phyloP scores from a whole-genome alignment of 257 asterid species.

The Ophiorrhiza pumila region DNA sequence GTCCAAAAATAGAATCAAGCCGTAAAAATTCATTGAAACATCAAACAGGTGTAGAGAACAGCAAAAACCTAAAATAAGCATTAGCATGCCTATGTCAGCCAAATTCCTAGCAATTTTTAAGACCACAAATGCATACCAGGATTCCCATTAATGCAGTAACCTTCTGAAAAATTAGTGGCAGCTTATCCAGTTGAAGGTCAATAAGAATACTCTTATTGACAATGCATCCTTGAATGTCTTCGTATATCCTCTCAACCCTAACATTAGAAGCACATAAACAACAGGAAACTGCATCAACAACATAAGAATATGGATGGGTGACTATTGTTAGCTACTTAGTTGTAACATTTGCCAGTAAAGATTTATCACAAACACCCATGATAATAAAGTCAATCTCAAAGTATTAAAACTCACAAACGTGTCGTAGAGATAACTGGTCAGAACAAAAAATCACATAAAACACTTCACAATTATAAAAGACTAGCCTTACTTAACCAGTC shows the following conservation, averaged over 20 bases:
- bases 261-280: slow-evolving; percentile 10
- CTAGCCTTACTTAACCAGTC: neutral
- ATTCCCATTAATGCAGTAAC: slow-evolving; percentile 87
- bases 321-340: neutral
- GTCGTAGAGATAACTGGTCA: neutral
- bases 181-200: slow-evolving; percentile 63
- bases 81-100: neutral
- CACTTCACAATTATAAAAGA: neutral
- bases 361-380: neutral
- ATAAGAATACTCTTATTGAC: slow-evolving; percentile 41
- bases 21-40: neutral
- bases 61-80: neutral
- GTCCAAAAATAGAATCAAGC: neutral
- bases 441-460: neutral
- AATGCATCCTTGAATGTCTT: slow-evolving; percentile 55
- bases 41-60: neutral
- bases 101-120: neutral
- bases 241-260: slow-evolving; percentile 88
- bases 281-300: slow-evolving; percentile 8
- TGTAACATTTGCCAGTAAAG: neutral
- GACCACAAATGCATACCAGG: slow-evolving; percentile 52
- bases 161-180: slow-evolving; percentile 80
- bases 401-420: neutral
- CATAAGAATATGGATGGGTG: neutral
- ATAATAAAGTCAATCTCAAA: neutral